Evolutionary conservation across 441 rosid species (phyloP).

Genomic region (Viola pubescens): DNA sequence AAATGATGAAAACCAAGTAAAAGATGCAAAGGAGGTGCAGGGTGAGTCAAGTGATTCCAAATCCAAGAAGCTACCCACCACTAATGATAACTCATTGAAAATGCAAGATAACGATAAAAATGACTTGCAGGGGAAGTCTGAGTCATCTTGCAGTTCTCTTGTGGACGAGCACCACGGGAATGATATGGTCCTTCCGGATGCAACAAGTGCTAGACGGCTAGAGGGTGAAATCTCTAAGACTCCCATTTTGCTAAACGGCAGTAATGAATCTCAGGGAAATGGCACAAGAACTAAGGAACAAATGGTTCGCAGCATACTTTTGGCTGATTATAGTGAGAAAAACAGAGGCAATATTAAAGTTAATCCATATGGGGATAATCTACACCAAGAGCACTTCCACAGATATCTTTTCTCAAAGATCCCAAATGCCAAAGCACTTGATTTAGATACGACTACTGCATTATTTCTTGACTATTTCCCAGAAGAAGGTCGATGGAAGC

Average conservation of each 20-base stretch:
- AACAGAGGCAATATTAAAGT: slow-evolving; percentile 28
- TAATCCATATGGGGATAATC: slow-evolving; percentile 28
- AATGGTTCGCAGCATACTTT: slow-evolving; percentile 28
- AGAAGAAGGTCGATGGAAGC: slow-evolving; percentile 93
- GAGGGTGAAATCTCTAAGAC: slow-evolving; percentile 22
- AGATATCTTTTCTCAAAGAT: slow-evolving; percentile 45
- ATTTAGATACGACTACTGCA: slow-evolving; percentile 64
- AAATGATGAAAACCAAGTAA: slow-evolving; percentile 24
- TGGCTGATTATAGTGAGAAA: slow-evolving; percentile 27
- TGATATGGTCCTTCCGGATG: slow-evolving; percentile 15
- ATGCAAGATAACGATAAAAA: slow-evolving; percentile 20
- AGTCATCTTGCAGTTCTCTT: slow-evolving; percentile 20
- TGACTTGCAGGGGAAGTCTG: slow-evolving; percentile 21
- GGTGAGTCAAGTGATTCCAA: slow-evolving; percentile 23
- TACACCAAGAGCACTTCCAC: slow-evolving; percentile 30
- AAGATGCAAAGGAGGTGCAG: slow-evolving; percentile 19
- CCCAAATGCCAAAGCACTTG: slow-evolving; percentile 42
- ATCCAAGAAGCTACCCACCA: slow-evolving; percentile 18
- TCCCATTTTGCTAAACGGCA: slow-evolving; percentile 12
- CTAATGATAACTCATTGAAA: slow-evolving; percentile 11
- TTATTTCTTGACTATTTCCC: slow-evolving; percentile 81
- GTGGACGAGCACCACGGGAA: slow-evolving; percentile 14
- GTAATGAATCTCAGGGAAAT: slow-evolving; percentile 18
- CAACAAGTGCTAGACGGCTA: slow-evolving; percentile 24
- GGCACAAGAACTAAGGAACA: slow-evolving; percentile 21